Base-by-base conservation (phyloP, 2,329 filamentous ascomycete species). In the Emergomyces pasteurianus region DNA sequence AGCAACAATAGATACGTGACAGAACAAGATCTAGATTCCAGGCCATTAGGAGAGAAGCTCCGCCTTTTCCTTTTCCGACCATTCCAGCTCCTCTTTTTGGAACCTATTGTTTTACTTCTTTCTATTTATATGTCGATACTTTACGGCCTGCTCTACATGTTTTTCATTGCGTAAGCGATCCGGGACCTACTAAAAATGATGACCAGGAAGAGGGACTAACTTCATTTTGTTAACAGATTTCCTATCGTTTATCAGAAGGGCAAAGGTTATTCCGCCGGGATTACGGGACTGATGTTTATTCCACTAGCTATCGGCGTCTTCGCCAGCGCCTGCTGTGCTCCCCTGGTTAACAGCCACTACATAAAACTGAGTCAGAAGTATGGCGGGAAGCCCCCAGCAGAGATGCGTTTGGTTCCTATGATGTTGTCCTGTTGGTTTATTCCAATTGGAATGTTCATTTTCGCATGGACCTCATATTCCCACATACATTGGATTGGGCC, bases 221-320 rank as follows among this genome's bases (percentile, higher is more conserved):
- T n/a, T 47, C 7, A 3, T 23, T 31, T 49, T 66, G 64, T n/a
- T 31, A 7, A 36, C 55, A 73, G 71, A 16, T 75, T 72, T 63
- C 81, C 81, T 0, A 78, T 85, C 65, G 79, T 96, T 61, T 96
- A 88, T 76, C 82, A 90, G 66, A 79, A 85, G 73, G 87, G 88
- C 62, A 95, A 95, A 75, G 88, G 88, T 2, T 95, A 87, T 74
- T 84, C 80, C 3, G 81, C 89, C 34, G 82, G 87, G 42, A 86
- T 78, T 34, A 91, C 89, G 0, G 90, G 90, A 54, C 79, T 95
- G 9, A 92, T 94, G 87, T 95, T 95, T 73, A 91, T 94, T 64
- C 89, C 89, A 1, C 73, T 94, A 53, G 89, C 89, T 8, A 76
- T 94, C 21, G 90, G 90, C 58, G 89, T 94, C 18, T 21, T 92